Evolutionary conservation across 148 eudicot species (phyloP).

Genomic region (Drosera capensis): DNA sequence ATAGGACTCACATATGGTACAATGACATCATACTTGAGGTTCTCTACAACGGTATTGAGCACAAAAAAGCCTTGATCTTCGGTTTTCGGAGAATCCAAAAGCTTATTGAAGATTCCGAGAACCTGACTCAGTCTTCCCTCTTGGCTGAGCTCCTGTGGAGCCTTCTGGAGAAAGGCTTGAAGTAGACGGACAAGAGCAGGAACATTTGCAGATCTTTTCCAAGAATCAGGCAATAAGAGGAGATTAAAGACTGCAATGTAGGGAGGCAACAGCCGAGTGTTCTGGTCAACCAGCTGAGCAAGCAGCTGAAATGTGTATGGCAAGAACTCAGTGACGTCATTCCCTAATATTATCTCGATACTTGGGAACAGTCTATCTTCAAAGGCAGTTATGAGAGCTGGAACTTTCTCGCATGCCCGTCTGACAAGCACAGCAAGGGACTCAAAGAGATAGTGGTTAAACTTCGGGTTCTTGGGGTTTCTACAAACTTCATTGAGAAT

Average conservation of each 20-base stretch:
- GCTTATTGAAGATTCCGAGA: constrained; percentile 57
- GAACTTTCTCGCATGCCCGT: constrained; percentile 60
- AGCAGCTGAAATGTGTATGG: constrained; percentile 93
- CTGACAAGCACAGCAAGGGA: constrained; percentile 75
- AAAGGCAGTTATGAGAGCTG: constrained; percentile 58
- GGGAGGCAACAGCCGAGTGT: constrained; percentile 54
- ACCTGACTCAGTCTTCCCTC: constrained; percentile 54
- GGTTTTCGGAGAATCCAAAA: constrained; percentile 55
- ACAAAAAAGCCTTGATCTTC: constrained; percentile 93
- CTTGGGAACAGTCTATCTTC: constrained; percentile 68
- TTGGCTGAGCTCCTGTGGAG: constrained; percentile 60
- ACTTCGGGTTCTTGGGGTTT: constrained; percentile 81
- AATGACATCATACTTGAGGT: constrained; percentile 61
- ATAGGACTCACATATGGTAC: constrained; percentile 41
- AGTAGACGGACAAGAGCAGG: constrained; percentile 93
- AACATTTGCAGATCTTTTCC: constrained; percentile 84
- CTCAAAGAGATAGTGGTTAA: constrained; percentile 87
- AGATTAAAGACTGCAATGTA: constrained; percentile 77
- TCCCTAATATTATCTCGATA: constrained; percentile 47
- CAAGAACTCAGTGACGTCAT: constrained; percentile 66
- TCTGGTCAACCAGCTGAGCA: constrained; percentile 92
- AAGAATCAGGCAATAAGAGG: constrained; percentile 56
- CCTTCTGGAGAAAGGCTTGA: constrained; percentile 85
- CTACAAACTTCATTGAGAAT: constrained; percentile 66
- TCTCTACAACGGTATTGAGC: constrained; percentile 76